These are phyloP conservation scores for Cyberlindnera amylophila DNA, from an alignment of 805 yeast genomes.

Conservation along the genomic window DNA sequence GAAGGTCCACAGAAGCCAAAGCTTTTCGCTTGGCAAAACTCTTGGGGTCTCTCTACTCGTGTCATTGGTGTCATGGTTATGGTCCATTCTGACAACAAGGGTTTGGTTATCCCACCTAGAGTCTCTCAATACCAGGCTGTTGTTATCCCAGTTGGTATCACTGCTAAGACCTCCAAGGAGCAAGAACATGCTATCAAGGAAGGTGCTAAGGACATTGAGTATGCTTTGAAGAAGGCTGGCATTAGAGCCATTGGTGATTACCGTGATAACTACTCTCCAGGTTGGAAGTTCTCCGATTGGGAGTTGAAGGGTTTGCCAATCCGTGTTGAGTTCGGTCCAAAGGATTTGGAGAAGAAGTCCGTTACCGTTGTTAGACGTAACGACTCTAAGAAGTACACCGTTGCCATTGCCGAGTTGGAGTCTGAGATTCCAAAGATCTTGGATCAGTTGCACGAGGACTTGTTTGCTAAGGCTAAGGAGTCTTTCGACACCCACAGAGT, in stretches of 20 bases:
- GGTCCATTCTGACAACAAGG: constrained; percentile 98
- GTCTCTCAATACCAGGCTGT: constrained; percentile 92
- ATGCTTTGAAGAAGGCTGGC: constrained; percentile 52
- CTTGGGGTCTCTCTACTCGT: constrained; percentile 99
- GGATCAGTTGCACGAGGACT: constrained; percentile 73
- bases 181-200: constrained; percentile 64
- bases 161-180: constrained; percentile 78
- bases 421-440: constrained; percentile 67
- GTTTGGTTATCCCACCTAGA: constrained; percentile 95
- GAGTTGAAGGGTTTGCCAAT: constrained; percentile 95
- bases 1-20: constrained; percentile 84
- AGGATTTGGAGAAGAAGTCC: constrained; percentile 76
- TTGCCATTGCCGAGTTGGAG: constrained; percentile 63
- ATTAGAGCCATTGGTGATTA: constrained; percentile 81
- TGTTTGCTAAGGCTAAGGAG: constrained; percentile 76
- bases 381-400: constrained; percentile 67
- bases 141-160: constrained; percentile 92
- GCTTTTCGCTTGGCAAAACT: constrained; percentile 89
- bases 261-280: constrained; percentile 94
- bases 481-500: constrained; percentile 83
- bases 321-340: constrained; percentile 94
- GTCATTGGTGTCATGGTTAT: constrained; percentile 99
- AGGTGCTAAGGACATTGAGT: constrained; percentile 69
- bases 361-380: constrained; percentile 93
- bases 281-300: constrained; percentile 98